phyloP scores from a whole-genome alignment of 805 yeast species.

The Saturnispora ahearnii region DNA sequence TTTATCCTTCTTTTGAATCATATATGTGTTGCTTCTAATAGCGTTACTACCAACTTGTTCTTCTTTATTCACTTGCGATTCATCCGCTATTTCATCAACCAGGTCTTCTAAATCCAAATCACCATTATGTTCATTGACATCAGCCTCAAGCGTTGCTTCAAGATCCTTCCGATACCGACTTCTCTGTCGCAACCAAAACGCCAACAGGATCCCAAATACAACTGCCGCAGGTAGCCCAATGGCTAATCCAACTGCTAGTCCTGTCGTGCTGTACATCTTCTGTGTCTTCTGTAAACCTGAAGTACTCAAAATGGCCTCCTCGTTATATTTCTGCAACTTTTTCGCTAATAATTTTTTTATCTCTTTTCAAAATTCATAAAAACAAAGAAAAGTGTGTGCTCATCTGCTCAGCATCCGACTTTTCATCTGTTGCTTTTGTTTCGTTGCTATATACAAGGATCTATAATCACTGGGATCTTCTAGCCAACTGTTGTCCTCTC shows the following conservation, averaged over 20 bases:
- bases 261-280: conserved; percentile 14
- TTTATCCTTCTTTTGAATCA: conserved; percentile 15
- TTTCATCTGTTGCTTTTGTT: neutral
- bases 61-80: neutral
- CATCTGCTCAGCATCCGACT: neutral
- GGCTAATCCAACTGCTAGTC: conserved; percentile 42
- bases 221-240: conserved; percentile 43
- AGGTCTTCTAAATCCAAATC: conserved; percentile 31
- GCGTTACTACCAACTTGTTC: neutral
- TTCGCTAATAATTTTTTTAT: neutral
- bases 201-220: conserved; percentile 28
- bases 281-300: too few species aligned
- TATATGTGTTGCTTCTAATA: conserved; percentile 3
- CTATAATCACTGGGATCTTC: neutral
- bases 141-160: conserved; percentile 26
- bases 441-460: neutral
- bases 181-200: conserved; percentile 33
- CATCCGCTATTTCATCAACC: conserved; percentile 9
- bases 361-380: neutral
- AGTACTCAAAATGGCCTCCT: too few species aligned
- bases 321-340: too few species aligned
- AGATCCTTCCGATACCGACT: conserved; percentile 30
- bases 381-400: neutral
- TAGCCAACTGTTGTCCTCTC: conserved; percentile 7
- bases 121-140: conserved; percentile 30